Evolutionary conservation across 148 eudicot species (phyloP).

Genomic region (Silene uniflora): DNA sequence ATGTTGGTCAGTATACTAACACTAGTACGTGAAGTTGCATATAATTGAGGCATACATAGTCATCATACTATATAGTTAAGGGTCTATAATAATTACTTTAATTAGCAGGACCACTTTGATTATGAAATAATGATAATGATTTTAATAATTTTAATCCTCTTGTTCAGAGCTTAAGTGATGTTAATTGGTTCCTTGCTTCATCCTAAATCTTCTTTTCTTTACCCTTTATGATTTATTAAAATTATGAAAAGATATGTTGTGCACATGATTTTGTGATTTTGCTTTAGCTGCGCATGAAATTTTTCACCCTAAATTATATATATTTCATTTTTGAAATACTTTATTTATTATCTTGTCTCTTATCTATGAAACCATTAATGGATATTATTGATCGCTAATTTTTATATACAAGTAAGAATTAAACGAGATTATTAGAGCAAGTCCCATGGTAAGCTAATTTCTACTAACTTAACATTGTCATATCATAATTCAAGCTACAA

Average conservation of each 20-base stretch:
- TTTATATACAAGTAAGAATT: too few species aligned
- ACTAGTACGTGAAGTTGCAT: slow-evolving; percentile 21
- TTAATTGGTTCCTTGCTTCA: slow-evolving; percentile 35
- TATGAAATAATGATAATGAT: slow-evolving; percentile 17
- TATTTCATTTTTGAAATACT: not conserved
- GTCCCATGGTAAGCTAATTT: too few species aligned
- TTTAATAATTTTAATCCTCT: slow-evolving; percentile 18
- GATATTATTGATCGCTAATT: too few species aligned
- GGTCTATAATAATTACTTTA: not conserved
- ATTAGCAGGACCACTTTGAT: slow-evolving; percentile 29
- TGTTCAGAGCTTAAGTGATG: slow-evolving; percentile 24
- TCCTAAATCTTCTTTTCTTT: slow-evolving; percentile 24
- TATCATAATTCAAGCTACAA: too few species aligned
- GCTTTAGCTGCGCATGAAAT: slow-evolving; percentile 17
- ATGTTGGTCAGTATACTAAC: slow-evolving; percentile 13
- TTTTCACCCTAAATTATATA: not conserved
- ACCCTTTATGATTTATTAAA: not conserved
- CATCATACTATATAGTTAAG: not conserved
- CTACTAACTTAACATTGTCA: too few species aligned
- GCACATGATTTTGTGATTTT: slow-evolving; percentile 13
- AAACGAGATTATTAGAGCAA: too few species aligned
- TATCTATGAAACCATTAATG: not conserved
- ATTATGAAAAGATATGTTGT: not conserved
- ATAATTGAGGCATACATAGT: slow-evolving; percentile 18
- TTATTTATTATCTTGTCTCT: slow-evolving; percentile 2